Conservation (phyloP, 2,329 filamentous ascomycete genomes). For the Alternaria atra region DNA sequence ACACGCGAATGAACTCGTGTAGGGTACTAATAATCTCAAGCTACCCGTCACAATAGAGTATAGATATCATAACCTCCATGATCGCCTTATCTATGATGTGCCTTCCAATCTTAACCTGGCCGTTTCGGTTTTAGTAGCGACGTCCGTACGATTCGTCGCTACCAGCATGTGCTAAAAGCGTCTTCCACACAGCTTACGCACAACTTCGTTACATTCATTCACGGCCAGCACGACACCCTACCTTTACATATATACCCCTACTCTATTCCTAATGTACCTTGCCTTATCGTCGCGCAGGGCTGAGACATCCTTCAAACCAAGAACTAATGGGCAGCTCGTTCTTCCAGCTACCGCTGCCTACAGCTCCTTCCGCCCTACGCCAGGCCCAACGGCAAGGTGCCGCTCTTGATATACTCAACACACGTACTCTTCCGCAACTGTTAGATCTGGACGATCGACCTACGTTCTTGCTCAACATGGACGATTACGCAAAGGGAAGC, state of each 20-base stretch:
- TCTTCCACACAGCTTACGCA: neutral
- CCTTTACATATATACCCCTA: neutral
- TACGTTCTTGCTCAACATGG: conserved; percentile 44
- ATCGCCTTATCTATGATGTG: neutral
- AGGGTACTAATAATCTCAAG: neutral
- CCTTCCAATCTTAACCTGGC: neutral
- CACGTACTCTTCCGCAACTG: conserved; percentile 37
- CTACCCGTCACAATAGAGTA: neutral
- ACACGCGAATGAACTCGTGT: neutral
- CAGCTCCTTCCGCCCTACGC: neutral
- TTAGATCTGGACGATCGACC: conserved; percentile 46
- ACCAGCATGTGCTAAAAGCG: neutral
- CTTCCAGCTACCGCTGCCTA: conserved; percentile 1
- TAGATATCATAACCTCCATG: neutral
- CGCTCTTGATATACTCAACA: conserved; percentile 34
- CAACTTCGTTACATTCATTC: neutral
- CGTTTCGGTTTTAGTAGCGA: neutral
- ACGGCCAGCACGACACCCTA: neutral
- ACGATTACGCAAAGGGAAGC: conserved; percentile 31
- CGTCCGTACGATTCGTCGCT: neutral
- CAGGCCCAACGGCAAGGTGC: conserved; percentile 17
- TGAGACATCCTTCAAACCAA: neutral
- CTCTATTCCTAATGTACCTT: conserved; percentile 5
- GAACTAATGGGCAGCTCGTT: conserved; percentile 14
- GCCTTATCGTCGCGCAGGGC: neutral